Percentiles rank a stretch among this genome's conserved stretches.
These are phyloP conservation scores for Pugionium dolabratum DNA, from an alignment of 345 rosid genomes.

Conservation along the genomic window DNA sequence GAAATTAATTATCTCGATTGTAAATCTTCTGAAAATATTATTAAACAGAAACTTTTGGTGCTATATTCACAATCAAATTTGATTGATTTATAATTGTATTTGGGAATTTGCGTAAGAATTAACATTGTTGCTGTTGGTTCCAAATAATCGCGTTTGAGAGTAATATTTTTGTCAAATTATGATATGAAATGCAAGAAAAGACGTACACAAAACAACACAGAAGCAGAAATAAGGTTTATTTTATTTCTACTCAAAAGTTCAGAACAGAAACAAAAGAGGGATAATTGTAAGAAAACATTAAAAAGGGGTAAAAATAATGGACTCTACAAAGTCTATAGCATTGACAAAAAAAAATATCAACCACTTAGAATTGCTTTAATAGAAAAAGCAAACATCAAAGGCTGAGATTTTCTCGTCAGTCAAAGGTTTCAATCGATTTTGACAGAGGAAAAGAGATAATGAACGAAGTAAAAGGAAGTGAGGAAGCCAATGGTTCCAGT, in stretches of 20 bases:
- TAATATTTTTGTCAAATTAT: no score
- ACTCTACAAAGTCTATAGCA: constrained; percentile 38
- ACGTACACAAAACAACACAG: background rate
- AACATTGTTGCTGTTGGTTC: no score
- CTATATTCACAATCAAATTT: no score
- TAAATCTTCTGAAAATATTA: no score
- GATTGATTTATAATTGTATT: no score
- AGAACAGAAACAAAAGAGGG: constrained; percentile 12
- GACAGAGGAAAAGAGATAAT: constrained; percentile 80
- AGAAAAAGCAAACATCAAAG: constrained; percentile 25
- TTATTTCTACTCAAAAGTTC: constrained; percentile 31
- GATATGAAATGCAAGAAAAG: no score
- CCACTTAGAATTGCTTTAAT: constrained; percentile 19
- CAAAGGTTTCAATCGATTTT: constrained; percentile 60
- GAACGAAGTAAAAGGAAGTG: constrained; percentile 73
- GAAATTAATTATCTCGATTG: no score
- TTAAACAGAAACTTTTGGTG: no score
- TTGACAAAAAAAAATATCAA: constrained; percentile 31
- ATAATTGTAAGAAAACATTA: background rate
- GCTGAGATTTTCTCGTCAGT: constrained; percentile 26
- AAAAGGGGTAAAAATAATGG: background rate
- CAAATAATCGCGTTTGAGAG: no score
- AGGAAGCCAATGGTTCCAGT: constrained; percentile 84
- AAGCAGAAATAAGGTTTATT: background rate
- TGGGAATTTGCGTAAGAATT: no score